These are phyloP conservation scores for Trichocladium uniseriatum DNA, from an alignment of 495 filamentous ascomycete genomes.

Conservation along the genomic window DNA sequence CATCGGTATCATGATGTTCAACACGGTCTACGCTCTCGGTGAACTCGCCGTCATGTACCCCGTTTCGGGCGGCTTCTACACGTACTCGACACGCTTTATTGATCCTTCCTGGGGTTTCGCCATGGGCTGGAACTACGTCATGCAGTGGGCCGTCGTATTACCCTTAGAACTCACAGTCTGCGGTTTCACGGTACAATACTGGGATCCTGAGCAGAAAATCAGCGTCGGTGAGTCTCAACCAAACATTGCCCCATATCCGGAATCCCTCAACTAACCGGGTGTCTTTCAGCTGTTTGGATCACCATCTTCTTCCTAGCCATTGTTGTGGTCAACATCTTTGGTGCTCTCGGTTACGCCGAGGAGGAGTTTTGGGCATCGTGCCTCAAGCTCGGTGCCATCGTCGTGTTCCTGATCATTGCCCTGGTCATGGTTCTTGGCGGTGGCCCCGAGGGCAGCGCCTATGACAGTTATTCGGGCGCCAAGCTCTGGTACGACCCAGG, in stretches of 20 bases:
- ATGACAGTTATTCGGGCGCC: constrained; percentile 50
- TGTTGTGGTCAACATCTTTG: constrained; percentile 60
- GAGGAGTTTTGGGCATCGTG: constrained; percentile 46
- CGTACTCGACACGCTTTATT: constrained; percentile 66
- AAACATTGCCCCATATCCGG: no score
- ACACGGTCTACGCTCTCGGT: constrained; percentile 59
- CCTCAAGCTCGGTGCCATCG: constrained; percentile 52
- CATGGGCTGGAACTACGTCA: constrained; percentile 74
- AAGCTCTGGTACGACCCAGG: constrained; percentile 59
- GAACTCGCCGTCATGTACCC: constrained; percentile 68
- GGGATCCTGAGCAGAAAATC: constrained; percentile 34
- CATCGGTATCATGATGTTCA: constrained; percentile 47
- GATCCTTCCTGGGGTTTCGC: constrained; percentile 77
- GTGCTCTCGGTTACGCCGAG: constrained; percentile 64
- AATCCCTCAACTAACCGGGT: no score
- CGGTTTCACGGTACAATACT: constrained; percentile 48
- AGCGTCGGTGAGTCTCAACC: constrained; percentile 39
- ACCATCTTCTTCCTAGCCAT: constrained; percentile 46
- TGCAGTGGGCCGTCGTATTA: constrained; percentile 53
- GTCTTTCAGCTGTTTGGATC: constrained; percentile 50
- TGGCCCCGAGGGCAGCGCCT: constrained; percentile 41
- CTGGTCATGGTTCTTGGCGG: constrained; percentile 62
- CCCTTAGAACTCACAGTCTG: constrained; percentile 49
- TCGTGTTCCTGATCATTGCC: constrained; percentile 65
- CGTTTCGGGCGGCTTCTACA: constrained; percentile 48